Evolutionary conservation across 257 asterid genomes (phyloP).

Genomic region (Solanum tarapatanum): DNA sequence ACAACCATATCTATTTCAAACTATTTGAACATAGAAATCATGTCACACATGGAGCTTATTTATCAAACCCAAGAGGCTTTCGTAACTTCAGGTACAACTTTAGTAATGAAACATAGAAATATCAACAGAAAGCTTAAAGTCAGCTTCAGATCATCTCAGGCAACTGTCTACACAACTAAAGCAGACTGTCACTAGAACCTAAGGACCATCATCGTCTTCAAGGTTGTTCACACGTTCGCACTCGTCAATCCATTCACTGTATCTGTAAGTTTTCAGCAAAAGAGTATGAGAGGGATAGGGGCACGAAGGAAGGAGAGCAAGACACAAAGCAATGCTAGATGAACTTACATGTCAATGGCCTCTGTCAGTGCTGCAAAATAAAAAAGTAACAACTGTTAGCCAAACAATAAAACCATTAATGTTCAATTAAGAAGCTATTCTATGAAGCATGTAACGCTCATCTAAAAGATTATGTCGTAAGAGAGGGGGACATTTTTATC

Average conservation of each 20-base stretch:
- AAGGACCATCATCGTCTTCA: conserved; percentile 49
- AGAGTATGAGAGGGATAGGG: neutral
- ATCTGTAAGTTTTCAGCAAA: conserved; percentile 27
- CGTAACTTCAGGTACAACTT: neutral
- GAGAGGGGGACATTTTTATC: neutral
- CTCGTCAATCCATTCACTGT: conserved; percentile 97
- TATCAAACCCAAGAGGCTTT: neutral
- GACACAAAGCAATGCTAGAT: neutral
- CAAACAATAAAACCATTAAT: neutral
- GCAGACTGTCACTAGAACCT: neutral
- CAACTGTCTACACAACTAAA: neutral
- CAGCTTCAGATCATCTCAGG: neutral
- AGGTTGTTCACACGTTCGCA: conserved; percentile 72
- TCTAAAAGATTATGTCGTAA: neutral
- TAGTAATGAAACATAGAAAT: neutral
- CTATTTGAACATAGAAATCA: neutral
- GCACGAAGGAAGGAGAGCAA: neutral
- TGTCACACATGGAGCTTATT: neutral
- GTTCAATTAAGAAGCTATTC: neutral
- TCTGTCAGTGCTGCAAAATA: conserved; percentile 55
- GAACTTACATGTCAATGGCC: conserved; percentile 67
- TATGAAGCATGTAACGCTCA: neutral
- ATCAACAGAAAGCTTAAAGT: neutral
- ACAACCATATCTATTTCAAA: neutral
- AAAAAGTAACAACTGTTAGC: neutral